phyloP scores from a whole-genome alignment of 805 yeast genomes.

The Komagataella ulmi region DNA sequence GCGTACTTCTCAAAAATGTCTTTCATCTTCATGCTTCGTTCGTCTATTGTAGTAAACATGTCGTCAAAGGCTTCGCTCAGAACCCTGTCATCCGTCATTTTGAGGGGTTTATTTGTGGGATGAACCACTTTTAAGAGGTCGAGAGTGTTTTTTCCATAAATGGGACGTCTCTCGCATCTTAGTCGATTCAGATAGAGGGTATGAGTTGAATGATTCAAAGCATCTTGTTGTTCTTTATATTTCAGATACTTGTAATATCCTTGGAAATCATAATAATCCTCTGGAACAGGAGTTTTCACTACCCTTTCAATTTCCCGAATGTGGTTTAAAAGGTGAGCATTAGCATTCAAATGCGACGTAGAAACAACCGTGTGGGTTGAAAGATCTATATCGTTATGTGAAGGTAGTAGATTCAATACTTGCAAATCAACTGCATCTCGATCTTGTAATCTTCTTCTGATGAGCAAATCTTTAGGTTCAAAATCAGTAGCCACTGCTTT shows the following conservation, averaged over 20 bases:
- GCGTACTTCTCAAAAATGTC: constrained; percentile 62
- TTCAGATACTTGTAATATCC: constrained; percentile 47
- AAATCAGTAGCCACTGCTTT: constrained; percentile 44
- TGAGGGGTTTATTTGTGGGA: constrained; percentile 7
- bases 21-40: constrained; percentile 25
- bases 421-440: constrained; percentile 27
- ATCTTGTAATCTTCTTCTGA: constrained; percentile 17
- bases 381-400: constrained; percentile 25
- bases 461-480: constrained; percentile 23
- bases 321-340: constrained; percentile 28
- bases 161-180: constrained; percentile 52
- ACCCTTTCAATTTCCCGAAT: constrained; percentile 25
- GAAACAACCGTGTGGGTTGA: constrained; percentile 34
- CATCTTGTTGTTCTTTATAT: constrained; percentile 34
- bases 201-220: constrained; percentile 42
- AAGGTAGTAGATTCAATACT: constrained; percentile 49
- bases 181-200: constrained; percentile 47
- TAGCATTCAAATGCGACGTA: constrained; percentile 30
- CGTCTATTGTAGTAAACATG: constrained; percentile 26
- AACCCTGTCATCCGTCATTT: constrained; percentile 6
- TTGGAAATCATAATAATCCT: constrained; percentile 27
- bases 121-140: constrained; percentile 22
- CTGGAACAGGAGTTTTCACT: constrained; percentile 15
- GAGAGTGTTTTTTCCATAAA: constrained; percentile 52
- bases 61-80: constrained; percentile 12